A percentile compares a stretch with the other conserved stretches of the same genome.
Conservation (phyloP, 352 stramenopile genomes). For the Globisporangium mamillatum region DNA sequence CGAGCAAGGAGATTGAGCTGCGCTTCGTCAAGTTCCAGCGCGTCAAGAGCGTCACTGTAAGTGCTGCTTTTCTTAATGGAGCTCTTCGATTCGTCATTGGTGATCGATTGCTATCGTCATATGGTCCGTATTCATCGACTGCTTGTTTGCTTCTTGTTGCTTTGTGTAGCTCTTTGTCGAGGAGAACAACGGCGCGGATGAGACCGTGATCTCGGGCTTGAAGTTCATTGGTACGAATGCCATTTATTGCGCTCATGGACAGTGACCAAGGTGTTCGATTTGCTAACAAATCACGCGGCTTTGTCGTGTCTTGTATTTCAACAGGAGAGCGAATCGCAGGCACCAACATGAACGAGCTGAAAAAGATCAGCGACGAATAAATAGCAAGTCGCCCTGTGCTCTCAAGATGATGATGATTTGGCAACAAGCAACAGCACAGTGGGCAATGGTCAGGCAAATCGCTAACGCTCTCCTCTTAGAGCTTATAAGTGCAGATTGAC, state of each 20-base stretch:
- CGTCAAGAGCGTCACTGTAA: constrained; percentile 64
- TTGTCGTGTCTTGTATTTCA: not conserved
- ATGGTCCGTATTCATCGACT: not conserved
- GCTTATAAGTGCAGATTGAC: not conserved
- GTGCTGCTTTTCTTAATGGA: constrained; percentile 2
- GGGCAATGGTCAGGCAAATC: not conserved
- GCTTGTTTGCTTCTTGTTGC: not conserved
- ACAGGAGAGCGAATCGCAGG: constrained; percentile 65
- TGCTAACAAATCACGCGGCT: not conserved
- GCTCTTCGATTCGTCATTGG: not conserved
- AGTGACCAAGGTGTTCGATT: not conserved
- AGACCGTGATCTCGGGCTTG: constrained; percentile 27
- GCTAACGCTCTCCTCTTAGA: not conserved
- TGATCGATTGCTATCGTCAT: not conserved
- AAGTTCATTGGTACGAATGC: constrained; percentile 7
- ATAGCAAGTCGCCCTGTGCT: not conserved
- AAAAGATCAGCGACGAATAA: constrained; percentile 82
- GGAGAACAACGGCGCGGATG: constrained; percentile 28
- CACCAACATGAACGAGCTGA: constrained; percentile 86
- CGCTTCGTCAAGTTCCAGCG: constrained; percentile 84
- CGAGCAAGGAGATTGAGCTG: constrained; percentile 64
- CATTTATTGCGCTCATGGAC: not conserved
- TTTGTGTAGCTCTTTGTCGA: constrained; percentile 22
- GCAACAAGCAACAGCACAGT: not conserved
- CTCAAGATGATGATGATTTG: not conserved